Percentiles rank a stretch among this genome's conserved stretches.
phyloP scores from a whole-genome alignment of 495 filamentous ascomycete species.

The Tuber brumale region DNA sequence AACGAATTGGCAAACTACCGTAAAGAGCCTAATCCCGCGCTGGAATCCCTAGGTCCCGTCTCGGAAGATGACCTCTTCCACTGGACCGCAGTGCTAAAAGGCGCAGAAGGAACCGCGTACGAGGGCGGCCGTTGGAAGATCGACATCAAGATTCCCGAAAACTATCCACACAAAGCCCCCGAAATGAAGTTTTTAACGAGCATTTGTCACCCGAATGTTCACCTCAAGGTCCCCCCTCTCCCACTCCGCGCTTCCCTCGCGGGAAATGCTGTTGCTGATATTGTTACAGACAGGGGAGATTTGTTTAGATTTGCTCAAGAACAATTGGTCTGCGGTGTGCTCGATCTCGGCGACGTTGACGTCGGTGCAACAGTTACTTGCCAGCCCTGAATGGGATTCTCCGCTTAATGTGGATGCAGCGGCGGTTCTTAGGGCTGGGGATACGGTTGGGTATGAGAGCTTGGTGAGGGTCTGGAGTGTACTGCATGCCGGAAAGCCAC shows the following conservation, averaged over 20 bases:
- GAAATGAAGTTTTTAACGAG: conserved; percentile 69
- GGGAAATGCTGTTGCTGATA: not conserved
- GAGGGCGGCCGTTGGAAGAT: conserved; percentile 76
- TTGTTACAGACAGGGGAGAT: conserved; percentile 68
- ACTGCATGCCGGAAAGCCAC: conserved; percentile 32
- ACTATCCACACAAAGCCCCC: conserved; percentile 73
- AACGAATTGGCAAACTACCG: conserved; percentile 31
- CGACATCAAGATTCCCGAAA: conserved; percentile 63
- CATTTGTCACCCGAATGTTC: conserved; percentile 81
- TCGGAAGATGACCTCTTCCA: conserved; percentile 56
- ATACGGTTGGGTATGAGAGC: conserved; percentile 67
- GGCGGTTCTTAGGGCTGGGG: conserved; percentile 65
- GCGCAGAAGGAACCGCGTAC: conserved; percentile 43
- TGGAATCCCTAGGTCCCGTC: conserved; percentile 29
- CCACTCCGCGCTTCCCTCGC: not conserved
- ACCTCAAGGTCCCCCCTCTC: conserved; percentile 48
- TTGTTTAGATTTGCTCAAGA: conserved; percentile 79
- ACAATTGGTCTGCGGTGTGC: conserved; percentile 77
- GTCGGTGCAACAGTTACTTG: conserved; percentile 69
- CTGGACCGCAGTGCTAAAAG: conserved; percentile 61
- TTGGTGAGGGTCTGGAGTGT: conserved; percentile 74
- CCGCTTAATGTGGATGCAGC: conserved; percentile 89
- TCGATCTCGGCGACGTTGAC: conserved; percentile 70
- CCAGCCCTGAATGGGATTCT: conserved; percentile 67
- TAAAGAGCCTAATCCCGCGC: conserved; percentile 23